Evolutionary conservation across 2,329 filamentous ascomycete genomes (phyloP).

Genomic region (Mycosphaerelloides madeirae): DNA sequence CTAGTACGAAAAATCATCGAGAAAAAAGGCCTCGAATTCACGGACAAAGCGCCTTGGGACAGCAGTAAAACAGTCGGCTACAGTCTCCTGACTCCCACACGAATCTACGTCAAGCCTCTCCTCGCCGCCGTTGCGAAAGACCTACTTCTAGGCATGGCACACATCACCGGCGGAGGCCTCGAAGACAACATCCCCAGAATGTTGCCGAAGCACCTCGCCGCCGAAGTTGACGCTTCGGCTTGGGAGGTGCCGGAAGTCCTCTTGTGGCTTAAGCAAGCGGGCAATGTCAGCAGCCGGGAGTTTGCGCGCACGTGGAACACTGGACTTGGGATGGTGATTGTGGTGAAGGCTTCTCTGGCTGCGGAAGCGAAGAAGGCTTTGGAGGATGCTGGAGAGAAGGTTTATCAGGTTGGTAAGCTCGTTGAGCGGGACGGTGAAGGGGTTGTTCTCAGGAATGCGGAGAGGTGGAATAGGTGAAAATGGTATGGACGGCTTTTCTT

Average conservation of each 20-base stretch:
- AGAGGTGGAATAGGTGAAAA: slow-evolving; percentile 27
- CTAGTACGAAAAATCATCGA: slow-evolving; percentile 88
- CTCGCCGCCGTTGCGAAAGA: slow-evolving; percentile 59
- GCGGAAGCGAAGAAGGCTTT: slow-evolving; percentile 58
- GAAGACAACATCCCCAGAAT: slow-evolving; percentile 92
- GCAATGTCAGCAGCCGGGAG: slow-evolving; percentile 69
- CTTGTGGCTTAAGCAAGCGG: slow-evolving; percentile 72
- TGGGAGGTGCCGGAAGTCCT: slow-evolving; percentile 80
- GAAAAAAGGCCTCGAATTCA: slow-evolving; percentile 66
- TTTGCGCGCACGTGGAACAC: slow-evolving; percentile 94
- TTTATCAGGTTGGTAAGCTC: slow-evolving; percentile 71
- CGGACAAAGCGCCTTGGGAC: slow-evolving; percentile 73
- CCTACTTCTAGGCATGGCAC: slow-evolving; percentile 84
- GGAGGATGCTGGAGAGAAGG: slow-evolving; percentile 66
- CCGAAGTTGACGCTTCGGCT: slow-evolving; percentile 69
- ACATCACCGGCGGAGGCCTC: slow-evolving; percentile 93
- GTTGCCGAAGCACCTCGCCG: slow-evolving; percentile 72
- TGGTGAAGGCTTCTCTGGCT: slow-evolving; percentile 63
- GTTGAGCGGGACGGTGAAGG: slow-evolving; percentile 54
- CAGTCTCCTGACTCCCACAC: slow-evolving; percentile 79
- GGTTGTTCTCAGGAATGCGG: slow-evolving; percentile 60
- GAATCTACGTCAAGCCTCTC: slow-evolving; percentile 76
- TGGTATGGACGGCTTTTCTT: too few relatives aligned
- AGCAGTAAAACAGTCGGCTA: slow-evolving; percentile 60
- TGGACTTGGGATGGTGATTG: slow-evolving; percentile 88